Base-by-base conservation (phyloP, 2,329 filamentous ascomycete genomes). In the Setomelanomma holmii region DNA sequence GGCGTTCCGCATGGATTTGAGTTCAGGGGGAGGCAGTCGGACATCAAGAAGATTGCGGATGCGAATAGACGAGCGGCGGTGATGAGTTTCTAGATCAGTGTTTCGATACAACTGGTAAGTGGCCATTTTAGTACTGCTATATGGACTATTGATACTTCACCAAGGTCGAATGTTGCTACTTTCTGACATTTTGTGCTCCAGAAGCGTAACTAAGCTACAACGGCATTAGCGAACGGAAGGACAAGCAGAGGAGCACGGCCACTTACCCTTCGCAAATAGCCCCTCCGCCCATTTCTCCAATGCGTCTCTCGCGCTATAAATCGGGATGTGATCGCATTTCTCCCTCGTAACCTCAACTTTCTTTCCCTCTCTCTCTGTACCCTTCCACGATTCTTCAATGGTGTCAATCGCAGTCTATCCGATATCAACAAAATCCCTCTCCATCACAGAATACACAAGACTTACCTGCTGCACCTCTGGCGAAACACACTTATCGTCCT, bases 311-410 rank as follows among this genome's bases (percentile, higher is more conserved):
- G 49, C 46, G 14, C 64, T 70, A 16, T 65, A 5, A 35, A 49
- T 60, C 0, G 77, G 73, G 38, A 53, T 55, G 62, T 80, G 76
- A 20, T 72, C 75, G 4, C 63, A 55, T 1, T 69, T 51, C n/a
- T 76, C 60, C 38, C 55, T 71, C 1, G 68, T 75, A 5, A 79
- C 71, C 50, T 77, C 71, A 2, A 79, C 72, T 39, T 75, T 75
- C 30, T 57, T 69, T 5, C 74, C 74, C 43, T 65, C 72, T 12
- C 52, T 54, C 49, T 58, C 45, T 8, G 57, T 58, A 5, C 55
- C 52, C n/a, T 45, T 53, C 58, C 58, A 61, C 36, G 60, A 70
- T 42, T 52, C 60, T 56, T 76, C 72, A 38, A 80, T 73, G 22
- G 60, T 58, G 10, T 75, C 67, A 36, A 74, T 76, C n/a, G 48